Evolutionary conservation across 805 yeast genomes (phyloP).

Genomic region (Lipomyces spencermartinsiae): DNA sequence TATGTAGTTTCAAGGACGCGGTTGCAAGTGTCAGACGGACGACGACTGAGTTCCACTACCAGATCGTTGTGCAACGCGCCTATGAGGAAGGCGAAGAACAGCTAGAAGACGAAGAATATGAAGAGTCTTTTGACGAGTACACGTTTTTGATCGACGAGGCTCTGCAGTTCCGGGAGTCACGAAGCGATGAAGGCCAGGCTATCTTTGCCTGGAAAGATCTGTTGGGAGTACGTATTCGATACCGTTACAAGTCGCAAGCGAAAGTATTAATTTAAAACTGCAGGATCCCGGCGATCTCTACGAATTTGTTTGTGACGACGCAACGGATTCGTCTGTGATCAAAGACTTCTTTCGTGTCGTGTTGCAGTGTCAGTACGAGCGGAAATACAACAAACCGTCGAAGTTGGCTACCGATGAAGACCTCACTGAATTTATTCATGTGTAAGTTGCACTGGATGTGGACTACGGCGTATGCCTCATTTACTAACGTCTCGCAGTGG

Average conservation of each 20-base stretch:
- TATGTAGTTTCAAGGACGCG: slow-evolving; percentile 78
- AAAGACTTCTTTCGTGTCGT: slow-evolving; percentile 68
- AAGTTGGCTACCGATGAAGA: slow-evolving; percentile 54
- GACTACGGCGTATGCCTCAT: too few relatives aligned
- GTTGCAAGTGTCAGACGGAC: slow-evolving; percentile 73
- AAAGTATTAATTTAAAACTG: neutral
- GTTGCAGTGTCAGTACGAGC: slow-evolving; percentile 75
- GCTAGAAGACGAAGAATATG: slow-evolving; percentile 54
- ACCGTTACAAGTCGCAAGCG: neutral
- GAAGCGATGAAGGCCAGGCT: slow-evolving; percentile 59
- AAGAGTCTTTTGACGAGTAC: slow-evolving; percentile 65
- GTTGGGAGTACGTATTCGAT: slow-evolving; percentile 55
- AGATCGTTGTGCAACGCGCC: slow-evolving; percentile 71
- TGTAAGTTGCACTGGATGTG: slow-evolving; percentile 21
- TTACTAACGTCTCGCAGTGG: slow-evolving; percentile 2
- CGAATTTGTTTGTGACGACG: slow-evolving; percentile 75
- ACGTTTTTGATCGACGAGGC: slow-evolving; percentile 68
- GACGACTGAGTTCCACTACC: slow-evolving; percentile 68
- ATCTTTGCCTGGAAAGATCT: slow-evolving; percentile 81
- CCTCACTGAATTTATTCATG: slow-evolving; percentile 58
- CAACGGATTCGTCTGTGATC: slow-evolving; percentile 55
- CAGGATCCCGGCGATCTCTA: slow-evolving; percentile 77
- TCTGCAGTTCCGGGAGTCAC: slow-evolving; percentile 60
- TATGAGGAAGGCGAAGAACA: slow-evolving; percentile 70
- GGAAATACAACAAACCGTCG: slow-evolving; percentile 60